Percentiles rank a stretch among this genome's conserved stretches.
Conservation (phyloP, 495 filamentous ascomycete genomes). For the Penicillium coffeae region DNA sequence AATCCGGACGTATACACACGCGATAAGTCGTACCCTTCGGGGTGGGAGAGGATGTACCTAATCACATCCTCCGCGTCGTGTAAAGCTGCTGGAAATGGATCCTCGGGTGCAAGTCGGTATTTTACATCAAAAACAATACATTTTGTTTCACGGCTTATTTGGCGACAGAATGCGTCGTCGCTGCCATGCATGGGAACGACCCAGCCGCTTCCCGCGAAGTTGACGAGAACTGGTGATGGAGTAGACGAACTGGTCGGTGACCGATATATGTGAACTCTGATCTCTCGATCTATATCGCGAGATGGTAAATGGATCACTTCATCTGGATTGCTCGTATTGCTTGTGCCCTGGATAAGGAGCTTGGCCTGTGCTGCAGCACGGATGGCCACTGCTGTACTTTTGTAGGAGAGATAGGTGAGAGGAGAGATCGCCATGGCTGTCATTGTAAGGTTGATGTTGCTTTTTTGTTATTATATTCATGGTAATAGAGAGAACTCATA, state of each 20-base stretch:
- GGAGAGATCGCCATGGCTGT: too few species aligned
- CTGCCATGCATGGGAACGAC: slow-evolving; percentile 31
- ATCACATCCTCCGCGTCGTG: slow-evolving; percentile 52
- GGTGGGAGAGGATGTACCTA: background rate
- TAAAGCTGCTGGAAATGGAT: slow-evolving; percentile 67
- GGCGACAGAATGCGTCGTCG: slow-evolving; percentile 32
- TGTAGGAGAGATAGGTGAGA: too few species aligned
- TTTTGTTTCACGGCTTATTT: slow-evolving; percentile 22
- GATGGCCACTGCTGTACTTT: too few species aligned
- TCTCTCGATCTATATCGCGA: background rate
- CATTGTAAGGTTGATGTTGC: too few species aligned
- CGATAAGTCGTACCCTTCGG: background rate
- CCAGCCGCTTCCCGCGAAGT: slow-evolving; percentile 35
- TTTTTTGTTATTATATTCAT: too few species aligned
- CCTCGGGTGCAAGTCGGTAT: slow-evolving; percentile 72
- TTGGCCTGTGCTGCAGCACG: too few species aligned
- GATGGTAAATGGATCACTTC: background rate
- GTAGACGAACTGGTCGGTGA: background rate
- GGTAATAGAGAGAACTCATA: too few species aligned
- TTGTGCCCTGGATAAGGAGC: too few species aligned
- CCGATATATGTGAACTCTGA: background rate
- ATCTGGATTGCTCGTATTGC: too few species aligned
- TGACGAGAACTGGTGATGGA: slow-evolving; percentile 32
- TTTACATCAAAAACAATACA: slow-evolving; percentile 48
- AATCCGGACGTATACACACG: slow-evolving; percentile 1